Conservation (phyloP, 768 basidiomycete species). For the Lactifluus pinguis region DNA sequence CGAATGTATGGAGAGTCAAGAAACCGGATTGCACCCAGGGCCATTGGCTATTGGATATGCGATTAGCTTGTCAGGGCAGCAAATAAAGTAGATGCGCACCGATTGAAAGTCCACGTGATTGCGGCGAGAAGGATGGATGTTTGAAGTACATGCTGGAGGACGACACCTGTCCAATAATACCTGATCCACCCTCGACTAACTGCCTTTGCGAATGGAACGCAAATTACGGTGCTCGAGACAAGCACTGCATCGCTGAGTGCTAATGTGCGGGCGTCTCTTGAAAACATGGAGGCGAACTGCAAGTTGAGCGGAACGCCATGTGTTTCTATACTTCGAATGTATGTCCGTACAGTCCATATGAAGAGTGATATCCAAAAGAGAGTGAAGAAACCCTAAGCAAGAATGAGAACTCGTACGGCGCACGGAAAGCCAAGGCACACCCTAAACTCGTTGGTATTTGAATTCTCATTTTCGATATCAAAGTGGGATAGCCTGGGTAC, state of each 20-base stretch:
- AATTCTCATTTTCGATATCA: conserved; percentile 68
- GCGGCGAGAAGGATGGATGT: conserved; percentile 59
- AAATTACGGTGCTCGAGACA: conserved; percentile 63
- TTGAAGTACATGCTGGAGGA: conserved; percentile 78
- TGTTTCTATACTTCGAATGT: conserved; percentile 66
- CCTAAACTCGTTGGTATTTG: conserved; percentile 78
- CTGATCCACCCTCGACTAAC: conserved; percentile 70
- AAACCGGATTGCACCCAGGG: conserved; percentile 97
- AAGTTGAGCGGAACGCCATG: conserved; percentile 71
- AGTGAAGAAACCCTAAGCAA: conserved; percentile 79
- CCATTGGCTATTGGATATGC: conserved; percentile 57
- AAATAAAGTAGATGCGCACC: conserved; percentile 30
- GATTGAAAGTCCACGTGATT: conserved; percentile 85
- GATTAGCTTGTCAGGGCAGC: background rate
- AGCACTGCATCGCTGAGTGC: conserved; percentile 80
- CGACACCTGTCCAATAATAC: conserved; percentile 68
- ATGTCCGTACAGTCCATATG: conserved; percentile 70
- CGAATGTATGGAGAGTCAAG: conserved; percentile 78
- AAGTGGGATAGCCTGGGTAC: conserved; percentile 79
- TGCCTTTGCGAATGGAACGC: conserved; percentile 77
- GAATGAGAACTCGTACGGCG: background rate
- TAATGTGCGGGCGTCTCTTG: conserved; percentile 71
- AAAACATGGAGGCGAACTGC: conserved; percentile 80
- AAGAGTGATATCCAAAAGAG: conserved; percentile 92
- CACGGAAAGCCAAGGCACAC: conserved; percentile 27